Evolutionary conservation across 352 stramenopile genomes (phyloP), one percentile per base, ranked within the genome.

Genomic region (Phytophthora multivora): DNA sequence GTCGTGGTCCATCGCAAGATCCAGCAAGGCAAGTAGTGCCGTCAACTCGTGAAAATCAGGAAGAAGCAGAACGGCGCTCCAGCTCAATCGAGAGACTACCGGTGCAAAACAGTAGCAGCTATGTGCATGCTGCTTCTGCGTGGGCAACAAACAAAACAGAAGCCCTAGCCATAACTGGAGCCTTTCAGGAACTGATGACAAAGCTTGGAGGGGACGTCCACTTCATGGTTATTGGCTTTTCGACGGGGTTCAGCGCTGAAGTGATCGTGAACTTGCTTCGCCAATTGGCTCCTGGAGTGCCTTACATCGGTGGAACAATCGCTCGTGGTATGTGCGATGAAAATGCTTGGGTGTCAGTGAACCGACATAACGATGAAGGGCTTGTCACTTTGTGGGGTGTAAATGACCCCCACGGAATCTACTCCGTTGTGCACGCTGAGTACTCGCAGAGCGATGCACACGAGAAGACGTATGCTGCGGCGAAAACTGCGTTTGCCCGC

Each of bases 211-310:
- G 82, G 28, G 77, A 90, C 33, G 80, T 94, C 5, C 83, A 94
- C 59, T 96, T 96, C 55, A 66, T 96, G 19, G 87, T 96, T 11
- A 80, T 96, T 11, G 86, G 85, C 0, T 96, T 93, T 58, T 94
- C 87, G 1, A 93, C 86, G 3, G 83, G 83, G 7, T 96, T 93
- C 56, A 83, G 86, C 16, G 85, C 84, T 1, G 80, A 90, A 52
- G 58, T 87, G 6, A 83, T 96, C 33, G 73, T 94, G 11, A 86
- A 79, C 16, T 45, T 91, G 35, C 66, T 96, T 1, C 80, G 86
- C 0, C 80, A 96, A 38, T 58, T 92, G 18, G 87, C 87, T 0
- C 87, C 87, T 21, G 85, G 83, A 0, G 83, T 96, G 7, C 85
- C 87, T 2, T 96, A 91, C 55, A 92, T 96, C 45, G 87, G 87